Conservation (phyloP, 805 yeast genomes). For the Blastobotrys muscicola region DNA sequence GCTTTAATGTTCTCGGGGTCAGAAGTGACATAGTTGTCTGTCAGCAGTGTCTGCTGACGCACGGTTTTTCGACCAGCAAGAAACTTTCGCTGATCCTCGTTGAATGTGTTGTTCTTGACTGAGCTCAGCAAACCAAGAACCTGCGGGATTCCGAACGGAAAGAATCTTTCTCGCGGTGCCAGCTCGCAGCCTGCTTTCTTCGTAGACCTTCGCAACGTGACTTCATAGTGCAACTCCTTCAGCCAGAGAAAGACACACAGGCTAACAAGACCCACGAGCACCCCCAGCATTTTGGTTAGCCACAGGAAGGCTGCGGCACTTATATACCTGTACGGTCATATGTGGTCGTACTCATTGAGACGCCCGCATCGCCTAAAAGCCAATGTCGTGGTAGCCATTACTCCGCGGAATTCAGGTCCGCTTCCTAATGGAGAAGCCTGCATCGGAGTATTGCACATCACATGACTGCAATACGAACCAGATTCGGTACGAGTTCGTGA, state of each 20-base stretch:
- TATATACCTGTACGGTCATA: too few species aligned
- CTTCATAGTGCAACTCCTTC: too few species aligned
- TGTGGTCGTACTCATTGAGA: too few species aligned
- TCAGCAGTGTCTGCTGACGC: background rate
- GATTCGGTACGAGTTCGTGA: too few species aligned
- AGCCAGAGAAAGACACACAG: too few species aligned
- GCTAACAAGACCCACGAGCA: too few species aligned
- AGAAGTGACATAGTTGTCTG: background rate
- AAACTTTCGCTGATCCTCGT: background rate
- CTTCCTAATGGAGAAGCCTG: background rate
- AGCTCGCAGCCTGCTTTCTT: background rate
- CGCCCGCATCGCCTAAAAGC: too few species aligned
- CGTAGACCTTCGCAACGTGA: background rate
- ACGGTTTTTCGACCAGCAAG: background rate
- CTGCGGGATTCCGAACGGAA: background rate
- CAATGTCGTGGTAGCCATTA: too few species aligned
- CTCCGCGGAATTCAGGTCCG: background rate
- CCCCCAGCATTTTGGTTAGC: too few species aligned
- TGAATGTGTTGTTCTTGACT: background rate
- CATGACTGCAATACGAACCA: too few species aligned
- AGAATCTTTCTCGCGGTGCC: background rate
- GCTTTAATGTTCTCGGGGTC: slow-evolving; percentile 29
- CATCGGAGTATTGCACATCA: too few species aligned
- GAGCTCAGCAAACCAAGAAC: background rate
- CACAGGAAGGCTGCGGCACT: too few species aligned